These are phyloP conservation scores for Punica granatum DNA, from an alignment of 345 rosid genomes.

Conservation along the genomic window DNA sequence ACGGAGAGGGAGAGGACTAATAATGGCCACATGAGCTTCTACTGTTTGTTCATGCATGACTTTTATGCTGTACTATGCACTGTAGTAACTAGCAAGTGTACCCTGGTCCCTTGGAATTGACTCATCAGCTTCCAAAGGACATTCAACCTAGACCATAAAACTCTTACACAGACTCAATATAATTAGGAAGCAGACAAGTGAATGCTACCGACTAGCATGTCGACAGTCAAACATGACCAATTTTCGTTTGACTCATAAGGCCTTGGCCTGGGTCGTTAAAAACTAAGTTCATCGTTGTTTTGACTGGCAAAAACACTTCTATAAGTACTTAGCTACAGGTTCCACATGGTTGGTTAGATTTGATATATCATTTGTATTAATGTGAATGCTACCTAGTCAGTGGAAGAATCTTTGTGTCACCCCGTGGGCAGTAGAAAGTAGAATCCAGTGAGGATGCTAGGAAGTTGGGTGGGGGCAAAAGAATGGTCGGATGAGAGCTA, in stretches of 20 bases:
- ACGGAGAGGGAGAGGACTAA: no score
- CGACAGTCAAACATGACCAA: no score
- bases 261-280: no score
- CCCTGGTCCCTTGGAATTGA: neutral
- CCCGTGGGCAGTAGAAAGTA: neutral
- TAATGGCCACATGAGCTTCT: neutral
- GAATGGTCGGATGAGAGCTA: neutral
- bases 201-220: no score
- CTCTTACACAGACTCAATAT: neutral
- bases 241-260: no score
- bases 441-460: neutral
- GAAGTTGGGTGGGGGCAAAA: neutral
- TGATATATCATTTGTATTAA: neutral
- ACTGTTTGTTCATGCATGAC: conserved; percentile 6
- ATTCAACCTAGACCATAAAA: neutral
- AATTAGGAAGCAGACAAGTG: no score
- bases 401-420: neutral
- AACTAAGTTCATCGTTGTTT: no score
- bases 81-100: neutral
- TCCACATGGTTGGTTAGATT: neutral
- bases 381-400: neutral
- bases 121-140: neutral
- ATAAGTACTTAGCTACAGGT: neutral
- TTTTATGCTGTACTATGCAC: neutral
- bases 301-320: neutral